Evolutionary conservation across 2,329 filamentous ascomycete species (phyloP).

Genomic region (Fusarium neocosmosporiellum): DNA sequence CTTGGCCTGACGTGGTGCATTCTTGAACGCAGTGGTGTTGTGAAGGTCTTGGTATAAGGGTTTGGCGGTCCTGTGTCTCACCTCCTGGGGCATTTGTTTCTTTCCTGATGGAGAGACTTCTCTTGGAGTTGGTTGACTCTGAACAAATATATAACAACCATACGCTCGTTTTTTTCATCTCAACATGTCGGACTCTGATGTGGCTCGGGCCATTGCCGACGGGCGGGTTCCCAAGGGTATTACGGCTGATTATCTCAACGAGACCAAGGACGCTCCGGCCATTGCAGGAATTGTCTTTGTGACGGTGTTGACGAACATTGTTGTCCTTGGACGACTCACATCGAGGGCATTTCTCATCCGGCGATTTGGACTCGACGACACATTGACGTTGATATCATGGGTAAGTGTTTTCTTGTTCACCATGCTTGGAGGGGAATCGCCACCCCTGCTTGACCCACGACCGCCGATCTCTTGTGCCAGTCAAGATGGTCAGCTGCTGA

Average conservation of each 20-base stretch:
- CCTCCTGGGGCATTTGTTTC: not conserved
- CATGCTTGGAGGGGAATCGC: not conserved
- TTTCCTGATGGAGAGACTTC: not conserved
- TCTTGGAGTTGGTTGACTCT: conserved; percentile 11
- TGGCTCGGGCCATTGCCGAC: conserved; percentile 48
- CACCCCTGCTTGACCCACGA: not conserved
- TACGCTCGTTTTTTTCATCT: not conserved
- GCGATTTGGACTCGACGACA: conserved; percentile 54
- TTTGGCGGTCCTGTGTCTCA: not conserved
- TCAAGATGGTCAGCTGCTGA: not conserved
- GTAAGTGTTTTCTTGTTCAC: conserved; percentile 40
- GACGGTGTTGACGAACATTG: conserved; percentile 46
- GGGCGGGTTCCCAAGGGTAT: conserved; percentile 51
- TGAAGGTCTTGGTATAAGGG: conserved; percentile 25
- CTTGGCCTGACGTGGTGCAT: not conserved
- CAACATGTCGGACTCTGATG: conserved; percentile 41
- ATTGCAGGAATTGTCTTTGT: conserved; percentile 55
- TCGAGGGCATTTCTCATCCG: conserved; percentile 52
- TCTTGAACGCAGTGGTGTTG: not conserved
- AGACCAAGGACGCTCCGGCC: conserved; percentile 51
- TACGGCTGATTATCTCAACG: conserved; percentile 49
- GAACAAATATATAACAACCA: not conserved
- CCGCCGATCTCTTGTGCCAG: conserved; percentile 13
- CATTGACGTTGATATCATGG: conserved; percentile 49
- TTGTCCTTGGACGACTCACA: conserved; percentile 49